Base-by-base conservation (phyloP, 2,329 filamentous ascomycete species). In the Colletotrichum sp. region DNA sequence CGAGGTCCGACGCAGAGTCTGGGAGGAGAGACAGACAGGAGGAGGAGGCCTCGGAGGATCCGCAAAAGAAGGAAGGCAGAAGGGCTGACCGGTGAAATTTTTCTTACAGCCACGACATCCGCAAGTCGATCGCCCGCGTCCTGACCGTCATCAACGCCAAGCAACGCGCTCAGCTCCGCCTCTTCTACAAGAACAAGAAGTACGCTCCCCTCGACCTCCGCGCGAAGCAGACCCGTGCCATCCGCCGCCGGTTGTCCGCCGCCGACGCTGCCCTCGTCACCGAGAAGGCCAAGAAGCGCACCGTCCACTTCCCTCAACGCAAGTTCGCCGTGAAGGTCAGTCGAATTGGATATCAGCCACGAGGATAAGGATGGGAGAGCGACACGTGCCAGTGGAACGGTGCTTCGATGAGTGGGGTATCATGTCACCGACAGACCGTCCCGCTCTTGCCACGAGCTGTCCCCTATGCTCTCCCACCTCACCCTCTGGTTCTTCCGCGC, bases 141-240 rank as follows among this genome's bases (percentile, higher is more conserved):
- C 94, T 99, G 84, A 99, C 97, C 89, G 93, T 99, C 91, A 98
- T 99, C 94, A 99, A 99, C 93, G 94, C 96, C 90, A 99, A 98
- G 93, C 97, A 99, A 92, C 95, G 98, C 88, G 92, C 95, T 82
- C 96, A 99, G 91, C 95, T 99, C 85, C 96, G 96, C 84, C 92
- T 99, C 82, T 99, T 99, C 95, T 99, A 99, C 94, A 98, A 98
- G 93, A 95, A 94, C 94, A 99, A 99, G 95, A 99, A 98, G 93
- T 98, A 98, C 93, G 90, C 96, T 80, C 97, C 97, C 81, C 95
- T 99, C 87, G 98, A 99, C 89, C 96, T 99, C 91, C 95, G 97
- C 89, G 89, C 96, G 87, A 99, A 99, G 95, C 93, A 97, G 92
- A 99, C 97, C 86, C 96, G 97, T 85, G 97, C 96, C 86, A 98